Conservation (phyloP, 345 rosid species). For the Aethionema arabicum region DNA sequence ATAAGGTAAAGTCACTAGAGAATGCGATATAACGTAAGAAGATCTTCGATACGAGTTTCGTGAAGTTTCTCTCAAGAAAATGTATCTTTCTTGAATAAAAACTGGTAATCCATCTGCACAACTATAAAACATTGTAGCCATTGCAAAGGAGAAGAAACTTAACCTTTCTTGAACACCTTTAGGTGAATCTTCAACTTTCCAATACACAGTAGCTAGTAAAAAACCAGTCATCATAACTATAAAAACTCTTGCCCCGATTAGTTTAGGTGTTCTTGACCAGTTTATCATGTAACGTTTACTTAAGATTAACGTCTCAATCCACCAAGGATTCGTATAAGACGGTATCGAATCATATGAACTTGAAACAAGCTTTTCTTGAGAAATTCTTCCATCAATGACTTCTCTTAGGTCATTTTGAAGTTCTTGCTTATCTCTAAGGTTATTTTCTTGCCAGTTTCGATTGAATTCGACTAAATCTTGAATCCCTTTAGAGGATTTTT, state of each 20-base stretch:
- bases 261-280: constrained; percentile 37
- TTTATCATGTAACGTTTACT: constrained; percentile 43
- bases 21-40: constrained; percentile 80
- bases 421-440: constrained; percentile 25
- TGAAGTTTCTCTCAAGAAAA: constrained; percentile 66
- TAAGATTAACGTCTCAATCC: constrained; percentile 29
- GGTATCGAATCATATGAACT: constrained; percentile 28
- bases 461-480: constrained; percentile 63
- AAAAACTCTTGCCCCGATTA: constrained; percentile 29
- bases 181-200: constrained; percentile 45
- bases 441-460: constrained; percentile 48
- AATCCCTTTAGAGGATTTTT: constrained; percentile 59
- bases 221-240: constrained; percentile 46
- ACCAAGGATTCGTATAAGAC: constrained; percentile 33
- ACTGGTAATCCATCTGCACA: constrained; percentile 48
- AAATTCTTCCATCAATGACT: constrained; percentile 34
- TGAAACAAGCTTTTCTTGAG: constrained; percentile 32
- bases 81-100: constrained; percentile 65
- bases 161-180: constrained; percentile 49
- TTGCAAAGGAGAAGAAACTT: constrained; percentile 52
- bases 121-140: constrained; percentile 47
- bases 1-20: constrained; percentile 62
- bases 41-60: constrained; percentile 59
- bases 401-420: constrained; percentile 27
- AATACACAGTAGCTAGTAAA: constrained; percentile 60